These are phyloP conservation scores for Ilyonectria destructans DNA, from an alignment of 2,329 filamentous ascomycete genomes.

Conservation along the genomic window DNA sequence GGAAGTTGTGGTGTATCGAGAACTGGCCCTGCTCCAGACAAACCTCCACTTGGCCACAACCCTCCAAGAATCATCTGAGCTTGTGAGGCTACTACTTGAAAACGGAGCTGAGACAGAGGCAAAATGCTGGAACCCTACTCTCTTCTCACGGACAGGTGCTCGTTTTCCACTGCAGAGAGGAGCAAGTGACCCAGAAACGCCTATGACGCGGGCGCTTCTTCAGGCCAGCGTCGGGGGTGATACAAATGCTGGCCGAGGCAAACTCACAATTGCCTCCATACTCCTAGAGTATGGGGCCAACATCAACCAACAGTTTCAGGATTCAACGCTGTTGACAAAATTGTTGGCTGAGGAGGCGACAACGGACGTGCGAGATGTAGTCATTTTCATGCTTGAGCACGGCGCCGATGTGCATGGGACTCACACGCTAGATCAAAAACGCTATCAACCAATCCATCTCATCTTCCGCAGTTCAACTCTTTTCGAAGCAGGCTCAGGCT, in stretches of 20 bases:
- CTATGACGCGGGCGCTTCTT: background rate
- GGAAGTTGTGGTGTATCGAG: background rate
- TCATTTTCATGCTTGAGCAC: slow-evolving; percentile 19
- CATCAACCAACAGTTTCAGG: background rate
- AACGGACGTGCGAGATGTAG: background rate
- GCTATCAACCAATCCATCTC: slow-evolving; percentile 1
- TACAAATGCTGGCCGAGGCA: background rate
- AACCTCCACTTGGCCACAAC: slow-evolving; percentile 9
- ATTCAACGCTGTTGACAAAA: background rate
- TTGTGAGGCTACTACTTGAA: slow-evolving; percentile 7
- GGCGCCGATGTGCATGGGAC: background rate
- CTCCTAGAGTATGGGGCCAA: background rate
- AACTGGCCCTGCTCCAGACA: background rate
- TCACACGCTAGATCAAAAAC: slow-evolving; percentile 4
- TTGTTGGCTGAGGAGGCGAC: background rate
- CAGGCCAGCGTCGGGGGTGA: background rate
- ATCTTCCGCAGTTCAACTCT: background rate
- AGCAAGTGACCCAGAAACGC: background rate
- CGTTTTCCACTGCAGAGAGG: background rate
- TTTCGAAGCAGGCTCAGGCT: background rate
- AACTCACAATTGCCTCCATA: background rate
- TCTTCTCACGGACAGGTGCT: background rate
- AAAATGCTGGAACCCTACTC: slow-evolving; percentile 1
- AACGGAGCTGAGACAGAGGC: slow-evolving; percentile 15
- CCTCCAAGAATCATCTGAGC: background rate